Conservation (phyloP, 257 asterid species). For the Eucommia ulmoides region DNA sequence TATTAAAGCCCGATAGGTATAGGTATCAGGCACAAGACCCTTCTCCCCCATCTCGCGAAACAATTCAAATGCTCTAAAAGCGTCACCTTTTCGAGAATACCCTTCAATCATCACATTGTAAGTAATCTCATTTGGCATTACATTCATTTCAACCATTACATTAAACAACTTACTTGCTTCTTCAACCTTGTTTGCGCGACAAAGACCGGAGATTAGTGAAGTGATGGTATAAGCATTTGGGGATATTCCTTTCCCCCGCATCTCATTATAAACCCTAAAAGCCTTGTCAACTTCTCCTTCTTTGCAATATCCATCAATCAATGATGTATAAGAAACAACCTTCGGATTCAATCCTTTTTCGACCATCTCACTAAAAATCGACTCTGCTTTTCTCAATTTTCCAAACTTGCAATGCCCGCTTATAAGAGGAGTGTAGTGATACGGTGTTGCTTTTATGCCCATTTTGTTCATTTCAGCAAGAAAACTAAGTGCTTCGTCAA, state of each 20-base stretch:
- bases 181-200: conserved; percentile 39
- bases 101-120: conserved; percentile 85
- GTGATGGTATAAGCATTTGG: conserved; percentile 68
- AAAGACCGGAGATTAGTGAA: conserved; percentile 57
- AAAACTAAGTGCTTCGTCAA: conserved; percentile 36
- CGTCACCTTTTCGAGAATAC: conserved; percentile 43
- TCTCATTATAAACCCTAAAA: conserved; percentile 56
- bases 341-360: conserved; percentile 55
- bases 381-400: conserved; percentile 37
- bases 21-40: conserved; percentile 70
- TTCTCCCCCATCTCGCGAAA: conserved; percentile 53
- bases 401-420: conserved; percentile 70
- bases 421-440: conserved; percentile 64
- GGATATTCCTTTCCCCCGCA: conserved; percentile 67
- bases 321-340: conserved; percentile 77
- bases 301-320: conserved; percentile 74
- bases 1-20: conserved; percentile 66
- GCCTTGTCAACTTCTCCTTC: conserved; percentile 55
- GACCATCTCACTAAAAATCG: conserved; percentile 35
- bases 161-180: conserved; percentile 51
- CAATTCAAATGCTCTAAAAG: conserved; percentile 54
- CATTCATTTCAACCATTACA: conserved; percentile 44
- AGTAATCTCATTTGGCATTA: conserved; percentile 60
- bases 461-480: conserved; percentile 40
- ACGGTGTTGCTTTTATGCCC: conserved; percentile 37